Evolutionary conservation across 495 filamentous ascomycete genomes (phyloP).

Genomic region (Daldinia grandis): DNA sequence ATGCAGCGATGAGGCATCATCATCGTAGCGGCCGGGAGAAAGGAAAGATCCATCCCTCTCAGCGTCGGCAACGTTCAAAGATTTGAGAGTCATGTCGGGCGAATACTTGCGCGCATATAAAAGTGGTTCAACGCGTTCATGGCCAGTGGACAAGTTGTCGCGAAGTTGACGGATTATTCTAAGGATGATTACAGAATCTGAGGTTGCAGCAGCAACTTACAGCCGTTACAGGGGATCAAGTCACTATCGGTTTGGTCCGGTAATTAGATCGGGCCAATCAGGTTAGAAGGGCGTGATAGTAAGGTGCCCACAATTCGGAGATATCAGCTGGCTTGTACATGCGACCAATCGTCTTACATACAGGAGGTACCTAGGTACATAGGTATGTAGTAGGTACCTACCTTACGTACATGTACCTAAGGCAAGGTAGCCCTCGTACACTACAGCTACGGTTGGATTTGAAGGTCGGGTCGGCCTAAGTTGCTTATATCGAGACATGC

Average conservation of each 20-base stretch:
- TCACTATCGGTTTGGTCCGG: neutral
- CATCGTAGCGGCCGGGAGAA: conserved; percentile 71
- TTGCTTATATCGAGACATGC: neutral
- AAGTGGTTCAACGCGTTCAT: conserved; percentile 21
- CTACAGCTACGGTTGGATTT: neutral
- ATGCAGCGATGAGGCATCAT: conserved; percentile 70
- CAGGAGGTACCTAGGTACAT: neutral
- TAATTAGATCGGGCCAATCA: conserved; percentile 3
- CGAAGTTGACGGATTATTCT: neutral
- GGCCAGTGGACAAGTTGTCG: conserved; percentile 6
- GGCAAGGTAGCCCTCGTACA: no score
- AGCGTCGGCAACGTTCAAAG: conserved; percentile 30
- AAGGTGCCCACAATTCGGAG: conserved; percentile 6
- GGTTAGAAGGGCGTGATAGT: neutral
- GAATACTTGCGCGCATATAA: conserved; percentile 16
- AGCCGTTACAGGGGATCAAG: neutral
- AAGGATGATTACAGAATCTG: neutral
- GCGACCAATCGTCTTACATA: no score
- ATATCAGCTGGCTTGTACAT: conserved; percentile 15
- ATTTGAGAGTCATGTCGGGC: conserved; percentile 36
- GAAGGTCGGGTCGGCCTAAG: neutral
- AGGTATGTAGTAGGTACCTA: no score
- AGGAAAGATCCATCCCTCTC: conserved; percentile 59
- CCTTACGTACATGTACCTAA: no score
- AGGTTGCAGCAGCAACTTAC: conserved; percentile 1